Percentiles rank a stretch among this genome's conserved stretches.
phyloP scores from a whole-genome alignment of 2,329 filamentous ascomycete genomes.

The Leptoxyphium fumago region DNA sequence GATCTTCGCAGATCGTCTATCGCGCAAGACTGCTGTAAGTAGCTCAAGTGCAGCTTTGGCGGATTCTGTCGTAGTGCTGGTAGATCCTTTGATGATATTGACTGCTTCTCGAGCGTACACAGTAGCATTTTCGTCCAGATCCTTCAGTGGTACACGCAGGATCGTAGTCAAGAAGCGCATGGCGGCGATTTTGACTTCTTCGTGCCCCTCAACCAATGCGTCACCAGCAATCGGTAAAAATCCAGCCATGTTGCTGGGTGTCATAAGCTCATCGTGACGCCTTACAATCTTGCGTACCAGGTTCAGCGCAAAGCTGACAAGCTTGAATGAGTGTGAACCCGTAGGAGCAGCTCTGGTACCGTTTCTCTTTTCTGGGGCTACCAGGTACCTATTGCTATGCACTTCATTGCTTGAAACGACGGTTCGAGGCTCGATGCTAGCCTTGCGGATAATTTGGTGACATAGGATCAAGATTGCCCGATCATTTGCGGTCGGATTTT shows the following conservation, averaged over 20 bases:
- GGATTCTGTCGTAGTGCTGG: constrained; percentile 67
- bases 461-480: constrained; percentile 84
- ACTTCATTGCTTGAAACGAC: constrained; percentile 15
- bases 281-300: constrained; percentile 72
- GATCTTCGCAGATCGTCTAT: constrained; percentile 59
- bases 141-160: constrained; percentile 63
- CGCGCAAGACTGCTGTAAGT: constrained; percentile 68
- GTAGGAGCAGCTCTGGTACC: constrained; percentile 43
- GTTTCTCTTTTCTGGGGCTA: constrained; percentile 63
- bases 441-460: constrained; percentile 82
- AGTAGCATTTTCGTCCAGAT: constrained; percentile 54
- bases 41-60: constrained; percentile 82
- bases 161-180: constrained; percentile 75
- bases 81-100: constrained; percentile 60
- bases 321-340: constrained; percentile 71
- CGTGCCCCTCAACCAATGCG: constrained; percentile 65
- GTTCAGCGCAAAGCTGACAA: constrained; percentile 77
- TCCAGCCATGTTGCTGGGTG: constrained; percentile 61
- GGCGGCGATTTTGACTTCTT: constrained; percentile 82
- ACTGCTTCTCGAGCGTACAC: constrained; percentile 78
- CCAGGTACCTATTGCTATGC: constrained; percentile 53
- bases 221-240: constrained; percentile 86
- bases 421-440: constrained; percentile 42
- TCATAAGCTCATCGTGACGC: constrained; percentile 71
- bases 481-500: constrained; percentile 64